Evolutionary conservation across 257 asterid species (phyloP).

Genomic region (Fraxinus cuspidata): DNA sequence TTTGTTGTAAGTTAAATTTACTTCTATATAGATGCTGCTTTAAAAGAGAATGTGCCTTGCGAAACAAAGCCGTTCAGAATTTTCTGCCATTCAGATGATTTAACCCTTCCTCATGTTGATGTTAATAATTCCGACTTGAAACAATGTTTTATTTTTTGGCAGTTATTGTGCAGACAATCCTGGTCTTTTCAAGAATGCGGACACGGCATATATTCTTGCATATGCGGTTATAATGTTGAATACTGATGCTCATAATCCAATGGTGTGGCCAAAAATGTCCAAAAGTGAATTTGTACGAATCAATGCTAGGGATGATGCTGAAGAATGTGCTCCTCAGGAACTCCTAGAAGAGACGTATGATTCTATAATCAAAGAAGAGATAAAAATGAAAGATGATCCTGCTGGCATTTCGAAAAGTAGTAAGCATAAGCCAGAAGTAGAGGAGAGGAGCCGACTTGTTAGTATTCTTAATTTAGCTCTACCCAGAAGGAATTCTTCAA

Average conservation of each 20-base stretch:
- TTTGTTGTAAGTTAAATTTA: not conserved
- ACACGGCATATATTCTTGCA: conserved; percentile 96
- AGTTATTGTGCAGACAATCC: conserved; percentile 97
- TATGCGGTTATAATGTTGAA: conserved; percentile 98
- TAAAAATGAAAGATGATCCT: conserved; percentile 91
- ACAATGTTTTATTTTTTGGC: conserved; percentile 36
- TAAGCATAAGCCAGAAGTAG: conserved; percentile 77
- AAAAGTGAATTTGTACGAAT: conserved; percentile 91
- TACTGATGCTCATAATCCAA: conserved; percentile 98
- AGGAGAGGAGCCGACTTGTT: conserved; percentile 79
- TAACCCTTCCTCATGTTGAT: conserved; percentile 11
- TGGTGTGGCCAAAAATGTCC: conserved; percentile 99
- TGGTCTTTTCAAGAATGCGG: conserved; percentile 93
- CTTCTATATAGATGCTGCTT: conserved; percentile 13
- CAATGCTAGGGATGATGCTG: conserved; percentile 75
- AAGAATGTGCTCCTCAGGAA: conserved; percentile 91
- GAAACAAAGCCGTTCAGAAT: conserved; percentile 11
- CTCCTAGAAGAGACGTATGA: conserved; percentile 95
- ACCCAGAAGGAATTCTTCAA: conserved; percentile 69
- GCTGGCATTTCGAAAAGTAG: conserved; percentile 55
- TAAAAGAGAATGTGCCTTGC: conserved; percentile 9
- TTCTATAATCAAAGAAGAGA: conserved; percentile 91
- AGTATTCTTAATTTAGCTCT: conserved; percentile 93
- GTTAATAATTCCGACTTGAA: conserved; percentile 28
- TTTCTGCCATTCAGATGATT: conserved; percentile 14